phyloP scores from a whole-genome alignment of 75 land plant genomes.

The Sequoia sempervirens region DNA sequence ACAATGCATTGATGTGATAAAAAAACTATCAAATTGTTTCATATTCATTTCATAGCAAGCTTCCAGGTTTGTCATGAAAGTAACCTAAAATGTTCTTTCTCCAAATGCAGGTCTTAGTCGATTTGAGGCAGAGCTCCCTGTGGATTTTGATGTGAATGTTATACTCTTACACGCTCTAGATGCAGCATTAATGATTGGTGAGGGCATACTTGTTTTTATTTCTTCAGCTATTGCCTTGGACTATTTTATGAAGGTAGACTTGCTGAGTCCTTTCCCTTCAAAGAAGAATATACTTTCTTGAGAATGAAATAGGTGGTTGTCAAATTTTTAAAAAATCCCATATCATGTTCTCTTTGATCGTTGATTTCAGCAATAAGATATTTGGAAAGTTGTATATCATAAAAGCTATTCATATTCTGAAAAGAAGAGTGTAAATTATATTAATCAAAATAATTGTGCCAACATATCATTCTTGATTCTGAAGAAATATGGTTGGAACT shows the following conservation, averaged over 20 bases:
- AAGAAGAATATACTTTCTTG: neutral
- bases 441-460: neutral
- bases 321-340: neutral
- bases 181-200: conserved; percentile 45
- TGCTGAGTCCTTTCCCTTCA: conserved; percentile 75
- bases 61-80: neutral
- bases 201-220: conserved; percentile 57
- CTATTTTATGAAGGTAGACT: conserved; percentile 59
- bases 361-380: neutral
- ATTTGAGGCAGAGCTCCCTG: conserved; percentile 36
- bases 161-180: conserved; percentile 37
- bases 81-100: neutral
- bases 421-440: neutral
- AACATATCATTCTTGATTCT: neutral
- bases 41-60: neutral
- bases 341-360: neutral
- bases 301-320: neutral
- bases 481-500: neutral
- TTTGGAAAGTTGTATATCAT: neutral
- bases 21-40: neutral
- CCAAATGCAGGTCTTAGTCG: conserved; percentile 59
- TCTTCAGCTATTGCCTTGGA: conserved; percentile 76
- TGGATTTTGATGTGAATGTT: conserved; percentile 34
- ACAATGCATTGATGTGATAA: neutral
- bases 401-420: neutral